Base-by-base conservation (phyloP, 176 grass and related monocot species). In the Zea luxurians region DNA sequence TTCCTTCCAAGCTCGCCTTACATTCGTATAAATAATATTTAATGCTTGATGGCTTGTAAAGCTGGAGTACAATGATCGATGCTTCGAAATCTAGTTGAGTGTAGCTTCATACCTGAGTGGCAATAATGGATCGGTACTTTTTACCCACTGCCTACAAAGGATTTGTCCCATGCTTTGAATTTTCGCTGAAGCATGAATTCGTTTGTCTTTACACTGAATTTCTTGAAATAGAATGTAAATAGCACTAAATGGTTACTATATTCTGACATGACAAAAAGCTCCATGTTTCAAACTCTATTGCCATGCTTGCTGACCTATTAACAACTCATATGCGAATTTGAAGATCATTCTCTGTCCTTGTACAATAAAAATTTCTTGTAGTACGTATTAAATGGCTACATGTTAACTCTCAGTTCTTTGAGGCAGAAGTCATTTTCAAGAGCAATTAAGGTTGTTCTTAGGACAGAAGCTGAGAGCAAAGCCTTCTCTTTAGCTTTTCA, bases 401-500 rank as follows among this genome's bases (percentile, higher is more conserved):
- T 77, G 76, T 84, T 90, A 82, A 80, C 66, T 77, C 21, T 53
- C 52, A 68, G 52, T 74, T 86, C 76, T 80, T 69, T 83, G 80
- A 81, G 83, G 75, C 96, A 93, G 96, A 91, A 86, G 42, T 89
- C 73, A 78, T 96, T 83, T 93, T 96, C 96, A 91, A 95, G 78
- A 91, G 88, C 92, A 66, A 85, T 89, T 89, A 99, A 93, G 76
- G 45, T 96, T 89, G 92, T 80, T 85, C 89, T 99, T 88, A 89
- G 74, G 83, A 89, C 88, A 83, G 90, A 99, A 90, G 88, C 84
- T 74, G 96, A 91, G 88, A 88, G 88, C 88, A 93, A 90, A 91
- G 72, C 69, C 62, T 99, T 99, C 87, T 85, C 50, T 83, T 78
- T 82, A 76, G 81, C 90, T 82, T 96, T 93, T 79, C 83, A 96